Base-by-base conservation (phyloP, 176 grass and related monocot species). In the Puya raimondii region DNA sequence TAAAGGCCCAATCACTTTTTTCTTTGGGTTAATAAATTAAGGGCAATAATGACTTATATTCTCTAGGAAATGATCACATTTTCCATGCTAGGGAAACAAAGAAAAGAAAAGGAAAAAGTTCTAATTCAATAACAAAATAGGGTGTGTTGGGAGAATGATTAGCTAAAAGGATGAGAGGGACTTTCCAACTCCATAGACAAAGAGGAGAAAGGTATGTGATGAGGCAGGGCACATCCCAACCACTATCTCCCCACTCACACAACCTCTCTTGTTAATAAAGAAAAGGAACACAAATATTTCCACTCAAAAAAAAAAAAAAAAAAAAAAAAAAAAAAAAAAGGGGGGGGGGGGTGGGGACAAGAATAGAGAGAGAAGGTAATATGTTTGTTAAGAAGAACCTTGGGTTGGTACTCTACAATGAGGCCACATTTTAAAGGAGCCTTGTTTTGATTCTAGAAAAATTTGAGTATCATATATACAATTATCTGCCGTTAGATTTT, bases 101-200 rank as follows among this genome's bases (percentile, higher is more conserved):
- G 29, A 33, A 33, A 33, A 33, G 29, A 5, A 33, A 33, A 7
- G 33, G 69, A 52, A 11, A 57, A 20, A 33, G 67, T 65, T 12
- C 17, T 2, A 12, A 13, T 42, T 25, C 23, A 42, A 42, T 42
- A 42, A 6, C 33, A 42, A 42, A 42, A 42, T 42, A 42, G 33
- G 4, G 1, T 2, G 12, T 11, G 67, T 13, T 23, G 23, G 26
- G 70, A 50, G 67, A 84, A 96, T 79, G 59, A 83, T 76, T 49
- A 68, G n/a, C 21, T 49, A 49, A 77, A 79, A 80, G 64, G 3
- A 50, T 82, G 88, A 96, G 47, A 76, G 75, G 51, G 91, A 96
- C 91, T 88, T 86, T 82, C 78, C 78, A 96, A 91, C 91, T 73
- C 69, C 17, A 73, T 47, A 76, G 63, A 52, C 50, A 18, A 67